phyloP scores from a whole-genome alignment of 2,329 filamentous ascomycete species.

The Hymenoscyphus infarciens region DNA sequence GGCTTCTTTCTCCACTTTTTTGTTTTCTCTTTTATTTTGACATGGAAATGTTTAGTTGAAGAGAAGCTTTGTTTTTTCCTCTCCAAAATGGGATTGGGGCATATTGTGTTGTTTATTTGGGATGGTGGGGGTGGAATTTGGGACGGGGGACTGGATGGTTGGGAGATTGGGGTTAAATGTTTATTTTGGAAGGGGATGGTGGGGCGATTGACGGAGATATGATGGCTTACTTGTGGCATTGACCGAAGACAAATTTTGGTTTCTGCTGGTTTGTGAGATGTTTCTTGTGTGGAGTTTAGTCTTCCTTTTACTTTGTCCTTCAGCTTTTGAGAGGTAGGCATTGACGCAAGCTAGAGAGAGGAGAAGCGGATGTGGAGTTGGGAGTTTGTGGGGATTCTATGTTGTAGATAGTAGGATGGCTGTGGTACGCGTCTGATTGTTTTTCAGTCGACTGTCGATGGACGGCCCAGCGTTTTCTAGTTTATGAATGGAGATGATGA shows the following conservation, averaged over 20 bases:
- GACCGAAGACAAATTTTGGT: background rate
- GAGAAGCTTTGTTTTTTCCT: background rate
- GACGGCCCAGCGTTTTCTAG: too few relatives aligned
- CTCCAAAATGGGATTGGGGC: background rate
- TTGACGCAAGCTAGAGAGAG: too few relatives aligned
- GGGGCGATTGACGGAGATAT: background rate
- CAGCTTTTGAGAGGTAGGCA: too few relatives aligned
- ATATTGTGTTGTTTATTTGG: background rate
- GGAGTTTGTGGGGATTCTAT: too few relatives aligned
- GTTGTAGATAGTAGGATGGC: too few relatives aligned
- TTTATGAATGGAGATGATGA: too few relatives aligned
- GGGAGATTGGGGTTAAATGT: constrained; percentile 4
- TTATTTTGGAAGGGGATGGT: background rate
- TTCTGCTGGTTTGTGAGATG: background rate
- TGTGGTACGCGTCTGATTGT: too few relatives aligned
- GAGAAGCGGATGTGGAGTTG: too few relatives aligned
- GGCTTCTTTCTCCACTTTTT: background rate
- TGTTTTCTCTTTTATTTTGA: background rate
- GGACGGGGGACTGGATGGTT: background rate
- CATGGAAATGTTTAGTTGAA: background rate
- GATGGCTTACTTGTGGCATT: background rate
- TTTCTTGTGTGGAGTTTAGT: too few relatives aligned
- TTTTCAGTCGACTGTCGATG: too few relatives aligned
- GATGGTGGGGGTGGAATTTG: background rate
- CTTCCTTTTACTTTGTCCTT: too few relatives aligned